Evolutionary conservation across 164 flowering plant species (phyloP), one percentile per base, ranked within the genome.

Genomic region (Umbellularia californica): DNA sequence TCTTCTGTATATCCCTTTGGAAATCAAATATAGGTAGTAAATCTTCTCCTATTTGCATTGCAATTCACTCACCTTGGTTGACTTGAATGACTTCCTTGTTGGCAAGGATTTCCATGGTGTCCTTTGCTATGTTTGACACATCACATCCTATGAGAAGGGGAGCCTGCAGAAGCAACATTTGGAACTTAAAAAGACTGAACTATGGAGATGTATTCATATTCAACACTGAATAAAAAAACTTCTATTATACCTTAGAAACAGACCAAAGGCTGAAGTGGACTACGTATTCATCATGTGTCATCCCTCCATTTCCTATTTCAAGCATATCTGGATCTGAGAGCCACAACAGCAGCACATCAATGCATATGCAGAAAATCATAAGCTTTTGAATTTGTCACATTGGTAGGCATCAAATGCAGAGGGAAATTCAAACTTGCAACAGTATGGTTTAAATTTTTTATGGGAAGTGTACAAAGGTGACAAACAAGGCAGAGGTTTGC

Each of bases 121-220:
- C 94, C 71, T 83, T 86, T 17, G 90, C 82, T 51, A 78, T 62
- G 52, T 88, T 87, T 63, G 90, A 84, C 65, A 92, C 84, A 77
- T 95, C 99, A 80, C 94, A 92, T 23, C 97, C 99, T 30, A 95
- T 86, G 27, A 95, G 91, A 72, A 95, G 90, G 50, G 99, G 99
- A 69, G 97, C 94, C 97, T 92, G 83, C 70, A 79, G 74, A 58
- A 70, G 28, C 2, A 19, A 14, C 30, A 3, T 5, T 7, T 41
- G 47, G 11, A 41, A 41, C 47, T 41, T 41, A 41, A 41, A 60
- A 70, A 28, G 20, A 3, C 23, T 13, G 27, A 33, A n/a, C 13
- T 2, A 22, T 28, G 58, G 10, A 72, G 14, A 50, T 22, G 30
- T 5, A 17, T n/a, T 2, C 63, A 28, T 27, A 24, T 20, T 50